Base-by-base conservation (phyloP, 768 basidiomycete genomes). In the Daedalea quercina region DNA sequence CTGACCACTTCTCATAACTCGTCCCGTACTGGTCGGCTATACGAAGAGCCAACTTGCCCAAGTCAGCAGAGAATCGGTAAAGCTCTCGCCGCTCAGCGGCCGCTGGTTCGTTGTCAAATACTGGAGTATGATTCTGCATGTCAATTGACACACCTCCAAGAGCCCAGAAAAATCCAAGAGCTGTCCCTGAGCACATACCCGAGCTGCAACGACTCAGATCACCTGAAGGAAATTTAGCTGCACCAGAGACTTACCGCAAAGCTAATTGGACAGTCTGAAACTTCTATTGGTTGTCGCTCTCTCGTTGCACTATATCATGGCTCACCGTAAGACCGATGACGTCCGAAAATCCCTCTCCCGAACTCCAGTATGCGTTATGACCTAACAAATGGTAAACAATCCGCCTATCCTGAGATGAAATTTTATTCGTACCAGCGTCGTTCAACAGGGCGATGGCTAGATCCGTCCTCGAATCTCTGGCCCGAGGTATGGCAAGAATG, bases 161-260 rank as follows among this genome's bases (percentile, higher is more conserved):
- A 13, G 80, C 77, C 83, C 82, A 87, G 61, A 87, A 84, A 66
- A 89, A 84, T 6, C 87, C 87, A 17, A 84, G 66, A 0, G 83
- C 79, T 8, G 83, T 81, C 3, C 84, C 84, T 15, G 84, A 77
- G 7, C 81, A 76, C 73, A 89, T 83, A 4, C 85, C 87, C 51
- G 76, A 78, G 24, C 83, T 86, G 47, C 26, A 34, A 52, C 44
- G 17, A n/a, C 20, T 24, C 34, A 44, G 25, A 2, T 28, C 15
- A 19, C 23, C 3, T 22, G 31, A 25, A 9, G 9, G 4, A 23
- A 15, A 43, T 8, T 11, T 11, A 31, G 28, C 17, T 2, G 4
- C 43, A 13, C 20, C 12, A 26, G n/a, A 52, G 28, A 34, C 44
- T 22, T 64, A 84, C 84, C 81, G 70, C 40, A 86, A 64, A 19